Base-by-base conservation (phyloP, 345 rosid genomes). In the Chamaenerion angustifolium region DNA sequence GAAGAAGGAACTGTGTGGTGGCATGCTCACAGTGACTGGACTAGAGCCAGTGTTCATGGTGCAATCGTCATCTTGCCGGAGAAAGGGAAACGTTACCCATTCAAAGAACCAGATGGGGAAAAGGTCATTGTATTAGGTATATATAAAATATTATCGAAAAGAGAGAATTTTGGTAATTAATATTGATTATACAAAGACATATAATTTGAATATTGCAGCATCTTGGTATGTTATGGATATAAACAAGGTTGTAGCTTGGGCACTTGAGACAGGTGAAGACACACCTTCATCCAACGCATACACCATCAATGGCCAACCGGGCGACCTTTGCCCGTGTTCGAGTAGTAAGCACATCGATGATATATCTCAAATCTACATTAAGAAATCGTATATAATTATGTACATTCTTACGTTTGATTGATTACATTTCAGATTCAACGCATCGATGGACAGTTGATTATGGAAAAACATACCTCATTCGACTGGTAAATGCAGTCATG, bases 381-480 rank as follows among this genome's bases (percentile, higher is more conserved):
- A n/a, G n/a, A n/a, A n/a, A n/a, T n/a, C n/a, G n/a, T n/a, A n/a
- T n/a, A n/a, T n/a, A n/a, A n/a, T n/a, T n/a, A n/a, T n/a, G n/a
- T n/a, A n/a, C n/a, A n/a, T n/a, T n/a, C n/a, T n/a, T n/a, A n/a
- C n/a, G n/a, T n/a, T n/a, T n/a, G n/a, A n/a, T n/a, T n/a, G n/a
- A n/a, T n/a, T n/a, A n/a, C n/a, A n/a, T n/a, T n/a, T n/a, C n/a
- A 48, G 52, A 40, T 11, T 45, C 23, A 2, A 58, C 62, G 11
- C 50, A 49, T 43, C 17, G 42, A 12, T 49, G 52, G 62, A 11
- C 10, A 1, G 71, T 71, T 45, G 66, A 25, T 12, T 45, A 62
- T 4, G 72, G 69, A 7, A 65, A 63, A 42, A 71, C 71, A 1
- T 46, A 64, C 40, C 65, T 66, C 40, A 59, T 71, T 25, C 63